phyloP scores from a whole-genome alignment of 768 basidiomycete species.

The Inosperma sp. region DNA sequence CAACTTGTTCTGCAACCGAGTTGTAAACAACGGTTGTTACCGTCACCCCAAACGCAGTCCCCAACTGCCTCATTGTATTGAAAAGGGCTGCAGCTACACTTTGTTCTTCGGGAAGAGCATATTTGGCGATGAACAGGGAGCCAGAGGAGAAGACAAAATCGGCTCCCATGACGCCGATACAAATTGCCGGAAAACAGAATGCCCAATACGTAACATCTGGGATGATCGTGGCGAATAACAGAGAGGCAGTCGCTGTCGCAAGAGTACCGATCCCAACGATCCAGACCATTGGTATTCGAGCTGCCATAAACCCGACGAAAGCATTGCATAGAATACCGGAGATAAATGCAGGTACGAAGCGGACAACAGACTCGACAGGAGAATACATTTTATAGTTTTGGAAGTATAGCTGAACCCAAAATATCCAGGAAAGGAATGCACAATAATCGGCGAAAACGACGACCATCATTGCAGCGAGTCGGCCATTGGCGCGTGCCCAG shows the following conservation, averaged over 20 bases:
- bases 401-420: slow-evolving; percentile 61
- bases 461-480: slow-evolving; percentile 54
- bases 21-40: slow-evolving; percentile 69
- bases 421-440: slow-evolving; percentile 50
- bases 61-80: no score
- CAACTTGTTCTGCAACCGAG: no score
- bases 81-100: no score
- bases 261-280: slow-evolving; percentile 66
- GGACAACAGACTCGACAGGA: slow-evolving; percentile 58
- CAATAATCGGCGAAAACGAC: slow-evolving; percentile 63
- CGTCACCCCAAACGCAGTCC: no score
- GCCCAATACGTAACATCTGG: slow-evolving; percentile 64
- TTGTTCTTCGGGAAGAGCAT: no score
- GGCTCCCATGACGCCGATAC: slow-evolving; percentile 64
- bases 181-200: slow-evolving; percentile 64
- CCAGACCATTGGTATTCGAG: slow-evolving; percentile 48
- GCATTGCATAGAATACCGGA: slow-evolving; percentile 61
- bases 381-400: slow-evolving; percentile 61
- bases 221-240: slow-evolving; percentile 66
- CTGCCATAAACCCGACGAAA: slow-evolving; percentile 56
- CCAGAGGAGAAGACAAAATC: slow-evolving; percentile 75
- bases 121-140: slow-evolving; percentile 68
- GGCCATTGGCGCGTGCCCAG: slow-evolving; percentile 58
- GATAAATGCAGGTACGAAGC: slow-evolving; percentile 71
- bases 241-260: slow-evolving; percentile 50